Evolutionary conservation across 495 filamentous ascomycete species (phyloP).

Genomic region (Hypoxylon lenormandii): DNA sequence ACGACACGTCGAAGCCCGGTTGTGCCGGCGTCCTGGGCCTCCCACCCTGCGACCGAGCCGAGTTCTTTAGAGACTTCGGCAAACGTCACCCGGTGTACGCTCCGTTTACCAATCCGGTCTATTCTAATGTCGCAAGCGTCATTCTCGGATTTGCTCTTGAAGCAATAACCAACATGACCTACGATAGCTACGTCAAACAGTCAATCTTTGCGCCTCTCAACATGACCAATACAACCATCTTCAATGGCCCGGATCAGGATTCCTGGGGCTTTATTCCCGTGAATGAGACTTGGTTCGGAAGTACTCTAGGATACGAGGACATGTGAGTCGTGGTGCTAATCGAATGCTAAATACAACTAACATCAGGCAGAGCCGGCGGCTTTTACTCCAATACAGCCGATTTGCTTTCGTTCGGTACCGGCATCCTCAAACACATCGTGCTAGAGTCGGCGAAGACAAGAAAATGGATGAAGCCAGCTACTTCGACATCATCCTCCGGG

Average conservation of each 20-base stretch:
- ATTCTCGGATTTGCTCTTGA: slow-evolving; percentile 57
- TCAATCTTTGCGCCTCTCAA: slow-evolving; percentile 56
- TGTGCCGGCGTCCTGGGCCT: slow-evolving; percentile 53
- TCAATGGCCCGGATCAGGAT: slow-evolving; percentile 48
- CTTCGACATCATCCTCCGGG: slow-evolving; percentile 60
- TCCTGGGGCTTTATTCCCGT: slow-evolving; percentile 57
- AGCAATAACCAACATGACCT: slow-evolving; percentile 51
- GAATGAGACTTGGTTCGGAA: slow-evolving; percentile 56
- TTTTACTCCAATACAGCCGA: slow-evolving; percentile 68
- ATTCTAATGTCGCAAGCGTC: slow-evolving; percentile 57
- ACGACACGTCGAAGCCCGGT: slow-evolving; percentile 44
- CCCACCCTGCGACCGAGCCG: slow-evolving; percentile 44
- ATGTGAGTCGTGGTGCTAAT: slow-evolving; percentile 53
- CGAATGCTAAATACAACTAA: slow-evolving; percentile 13
- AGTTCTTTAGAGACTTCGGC: slow-evolving; percentile 55
- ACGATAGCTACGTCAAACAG: slow-evolving; percentile 46
- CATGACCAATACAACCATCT: slow-evolving; percentile 57
- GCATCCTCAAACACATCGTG: slow-evolving; percentile 62
- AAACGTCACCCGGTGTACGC: slow-evolving; percentile 54
- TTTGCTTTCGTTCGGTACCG: slow-evolving; percentile 61
- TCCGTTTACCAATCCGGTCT: slow-evolving; percentile 55
- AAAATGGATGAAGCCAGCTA: slow-evolving; percentile 67
- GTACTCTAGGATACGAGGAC: slow-evolving; percentile 58
- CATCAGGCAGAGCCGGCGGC: slow-evolving; percentile 55
- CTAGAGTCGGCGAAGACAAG: slow-evolving; percentile 60